These are phyloP conservation scores for Fusarium continuum DNA, from an alignment of 2,329 filamentous ascomycete genomes.

Conservation along the genomic window DNA sequence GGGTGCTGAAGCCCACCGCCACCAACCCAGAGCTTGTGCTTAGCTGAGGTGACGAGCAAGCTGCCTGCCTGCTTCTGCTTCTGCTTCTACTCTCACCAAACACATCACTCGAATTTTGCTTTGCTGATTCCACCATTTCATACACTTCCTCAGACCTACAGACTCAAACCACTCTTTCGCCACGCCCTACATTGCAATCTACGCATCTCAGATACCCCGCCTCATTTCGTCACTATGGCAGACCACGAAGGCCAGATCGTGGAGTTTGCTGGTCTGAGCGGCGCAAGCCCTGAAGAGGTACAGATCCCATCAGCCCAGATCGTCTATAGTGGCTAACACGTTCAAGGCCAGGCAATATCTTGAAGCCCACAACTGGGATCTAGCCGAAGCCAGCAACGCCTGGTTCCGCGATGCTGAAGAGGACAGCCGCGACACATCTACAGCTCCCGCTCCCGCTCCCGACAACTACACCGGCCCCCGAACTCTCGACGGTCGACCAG, in stretches of 20 bases:
- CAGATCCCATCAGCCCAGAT: background rate
- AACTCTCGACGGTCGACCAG: conserved; percentile 70
- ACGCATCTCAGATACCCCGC: conserved; percentile 34
- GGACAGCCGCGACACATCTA: conserved; percentile 58
- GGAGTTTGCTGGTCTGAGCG: conserved; percentile 44
- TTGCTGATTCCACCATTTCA: background rate
- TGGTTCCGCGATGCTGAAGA: conserved; percentile 64
- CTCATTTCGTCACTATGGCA: conserved; percentile 43
- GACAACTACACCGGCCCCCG: conserved; percentile 67
- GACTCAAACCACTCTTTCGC: background rate
- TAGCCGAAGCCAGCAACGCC: conserved; percentile 68
- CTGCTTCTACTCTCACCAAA: conserved; percentile 8
- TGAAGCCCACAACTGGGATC: conserved; percentile 70
- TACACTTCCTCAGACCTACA: background rate
- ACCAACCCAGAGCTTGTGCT: conserved; percentile 39
- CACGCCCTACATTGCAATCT: background rate
- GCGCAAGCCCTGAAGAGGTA: conserved; percentile 44
- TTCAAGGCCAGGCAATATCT: conserved; percentile 74
- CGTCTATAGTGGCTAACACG: background rate
- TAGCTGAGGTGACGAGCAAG: conserved; percentile 44
- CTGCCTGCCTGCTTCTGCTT: conserved; percentile 43
- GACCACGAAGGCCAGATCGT: conserved; percentile 43
- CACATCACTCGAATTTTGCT: background rate
- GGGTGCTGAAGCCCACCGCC: conserved; percentile 35
- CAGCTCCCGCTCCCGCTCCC: conserved; percentile 48